Evolutionary conservation across 257 asterid genomes (phyloP).

Genomic region (Perilla frutescens): DNA sequence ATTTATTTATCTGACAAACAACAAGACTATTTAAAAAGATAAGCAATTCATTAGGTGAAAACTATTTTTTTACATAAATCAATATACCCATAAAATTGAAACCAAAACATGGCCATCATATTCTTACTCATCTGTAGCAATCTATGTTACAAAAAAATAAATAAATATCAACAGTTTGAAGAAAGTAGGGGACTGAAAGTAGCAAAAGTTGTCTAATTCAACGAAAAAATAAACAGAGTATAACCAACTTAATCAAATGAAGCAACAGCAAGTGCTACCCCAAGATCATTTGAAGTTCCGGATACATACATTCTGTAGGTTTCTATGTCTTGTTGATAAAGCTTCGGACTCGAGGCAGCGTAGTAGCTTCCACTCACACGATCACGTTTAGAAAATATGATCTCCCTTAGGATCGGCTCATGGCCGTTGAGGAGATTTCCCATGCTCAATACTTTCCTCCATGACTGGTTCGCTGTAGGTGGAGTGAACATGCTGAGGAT

Average conservation of each 20-base stretch:
- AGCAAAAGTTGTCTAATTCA: too few relatives aligned
- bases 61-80: too few relatives aligned
- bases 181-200: too few relatives aligned
- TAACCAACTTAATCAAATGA: constrained; percentile 66
- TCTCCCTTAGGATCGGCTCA: constrained; percentile 88
- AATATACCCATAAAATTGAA: too few relatives aligned
- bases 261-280: constrained; percentile 89
- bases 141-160: too few relatives aligned
- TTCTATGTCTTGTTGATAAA: constrained; percentile 64
- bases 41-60: too few relatives aligned
- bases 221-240: too few relatives aligned
- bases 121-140: too few relatives aligned
- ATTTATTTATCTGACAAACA: too few relatives aligned
- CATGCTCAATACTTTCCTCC: constrained; percentile 95
- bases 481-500: constrained; percentile 78
- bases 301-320: constrained; percentile 88
- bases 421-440: constrained; percentile 96
- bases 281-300: constrained; percentile 87
- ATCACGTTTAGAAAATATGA: constrained; percentile 75
- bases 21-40: too few relatives aligned
- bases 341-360: constrained; percentile 50
- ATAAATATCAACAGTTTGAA: too few relatives aligned
- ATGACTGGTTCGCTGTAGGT: constrained; percentile 90
- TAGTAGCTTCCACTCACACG: constrained; percentile 67
- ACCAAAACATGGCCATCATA: too few relatives aligned